Conservation (phyloP, 1,284 basidiomycete species). For the Ustilago sp. region DNA sequence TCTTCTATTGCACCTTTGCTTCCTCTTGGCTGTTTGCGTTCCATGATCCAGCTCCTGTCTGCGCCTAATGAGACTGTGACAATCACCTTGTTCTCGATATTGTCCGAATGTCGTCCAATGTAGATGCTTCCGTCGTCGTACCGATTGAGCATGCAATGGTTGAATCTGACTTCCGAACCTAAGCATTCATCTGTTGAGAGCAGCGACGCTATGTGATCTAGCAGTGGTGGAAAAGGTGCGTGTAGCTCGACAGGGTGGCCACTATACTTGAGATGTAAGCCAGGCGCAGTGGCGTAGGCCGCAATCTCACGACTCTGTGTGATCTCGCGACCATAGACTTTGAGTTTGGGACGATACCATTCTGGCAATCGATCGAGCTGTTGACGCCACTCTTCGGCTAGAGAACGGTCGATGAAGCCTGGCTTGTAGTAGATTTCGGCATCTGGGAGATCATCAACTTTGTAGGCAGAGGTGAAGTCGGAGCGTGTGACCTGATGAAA, state of each 20-base stretch:
- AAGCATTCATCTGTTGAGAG: constrained; percentile 69
- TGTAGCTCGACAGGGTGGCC: constrained; percentile 70
- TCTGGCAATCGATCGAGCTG: constrained; percentile 67
- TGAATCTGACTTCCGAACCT: constrained; percentile 71
- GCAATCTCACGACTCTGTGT: constrained; percentile 72
- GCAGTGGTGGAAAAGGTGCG: constrained; percentile 71
- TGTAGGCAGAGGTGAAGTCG: constrained; percentile 30
- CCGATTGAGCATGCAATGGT: constrained; percentile 73
- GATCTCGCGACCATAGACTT: constrained; percentile 73
- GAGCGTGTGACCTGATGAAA: constrained; percentile 43
- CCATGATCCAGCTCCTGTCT: constrained; percentile 72
- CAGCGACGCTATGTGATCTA: constrained; percentile 70
- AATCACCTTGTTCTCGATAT: constrained; percentile 71
- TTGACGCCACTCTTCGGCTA: constrained; percentile 71
- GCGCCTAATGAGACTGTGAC: constrained; percentile 73
- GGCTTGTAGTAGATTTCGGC: constrained; percentile 71
- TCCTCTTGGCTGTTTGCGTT: constrained; percentile 33
- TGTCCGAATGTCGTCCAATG: constrained; percentile 71
- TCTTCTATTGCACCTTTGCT: background rate
- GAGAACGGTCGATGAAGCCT: constrained; percentile 68
- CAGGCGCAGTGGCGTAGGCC: constrained; percentile 67
- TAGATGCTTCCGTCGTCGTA: constrained; percentile 73
- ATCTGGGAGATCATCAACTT: constrained; percentile 53
- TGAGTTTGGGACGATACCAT: constrained; percentile 73
- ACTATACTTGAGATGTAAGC: constrained; percentile 71